Base-by-base conservation (phyloP, 768 basidiomycete genomes). In the Boletus sp. region DNA sequence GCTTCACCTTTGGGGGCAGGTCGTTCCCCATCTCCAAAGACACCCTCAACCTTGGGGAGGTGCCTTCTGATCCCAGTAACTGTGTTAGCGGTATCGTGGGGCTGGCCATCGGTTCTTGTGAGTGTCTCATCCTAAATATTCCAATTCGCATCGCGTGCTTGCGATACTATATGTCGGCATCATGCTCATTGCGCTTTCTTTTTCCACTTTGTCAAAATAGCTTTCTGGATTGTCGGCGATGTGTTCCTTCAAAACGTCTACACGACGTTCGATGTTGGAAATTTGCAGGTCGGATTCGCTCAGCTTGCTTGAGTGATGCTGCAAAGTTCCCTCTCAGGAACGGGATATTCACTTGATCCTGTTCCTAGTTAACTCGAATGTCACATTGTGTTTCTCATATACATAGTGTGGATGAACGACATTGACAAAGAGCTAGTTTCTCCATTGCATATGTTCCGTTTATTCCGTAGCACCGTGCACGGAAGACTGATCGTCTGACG, bases 171-270 rank as follows among this genome's bases (percentile, higher is more conserved):
- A n/a, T n/a, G 24, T 24, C 24, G 24, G 24, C 24, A 24, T 28
- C 9, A 2, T 57, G 39, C 24, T 53, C 12, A 45, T 15, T 8
- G 5, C 7, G 9, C 4, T 33, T 41, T 47, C 29, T 47, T 56
- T 67, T 17, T 17, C 11, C 44, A 8, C 7, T 47, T 50, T 32
- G 9, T n/a, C 33, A 5, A 10, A 40, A 29, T 29, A 67, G 60
- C 54, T 3, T 52, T 54, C 33, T 67, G 66, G 64, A 35, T 58
- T 0, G 2, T 67, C 24, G 66, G 61, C 5, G 58, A 60, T 33
- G 64, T 73, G 12, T 78, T 81, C 73, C 62, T 80, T 47, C 71
- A 65, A 55, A 75, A 73, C 37, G 75, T 77, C 32, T 82, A 78
- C 62, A 73, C 77, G 4, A 64, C 58, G 1, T 79, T 79, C 57